Evolutionary conservation across 176 grass and related monocot species (phyloP), one percentile per base, ranked within the genome.

Genomic region (Oryza glumipatula): DNA sequence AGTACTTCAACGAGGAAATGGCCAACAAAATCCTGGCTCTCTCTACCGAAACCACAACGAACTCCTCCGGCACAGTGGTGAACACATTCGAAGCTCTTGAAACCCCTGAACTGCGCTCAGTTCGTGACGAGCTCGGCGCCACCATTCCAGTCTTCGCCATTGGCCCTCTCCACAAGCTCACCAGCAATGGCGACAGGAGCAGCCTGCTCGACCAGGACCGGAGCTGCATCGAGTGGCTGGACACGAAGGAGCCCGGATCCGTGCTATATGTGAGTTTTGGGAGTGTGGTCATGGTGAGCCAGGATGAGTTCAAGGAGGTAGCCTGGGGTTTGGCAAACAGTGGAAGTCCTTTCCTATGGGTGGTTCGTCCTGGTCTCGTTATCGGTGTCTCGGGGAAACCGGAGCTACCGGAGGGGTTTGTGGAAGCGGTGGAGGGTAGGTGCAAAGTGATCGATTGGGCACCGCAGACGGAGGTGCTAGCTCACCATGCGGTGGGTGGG

Each of bases 211-310:
- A 46, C 0, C 26, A 72, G 22, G 88, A 90, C 33, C 66, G 3
- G 0, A 78, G 23, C 23, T 82, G 88, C 78, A 56, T 90, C 19
- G 11, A 74, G 49, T 90, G 88, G 88, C 8, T 90, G 30, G 65
- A 90, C 28, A 19, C 51, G 17, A 67, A 90, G 15, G 28, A 21
- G 0, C 1, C 63, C 0, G 13, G 38, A 0, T 82, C 78, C 2
- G 88, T 90, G 21, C 28, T 90, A 2, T 86, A 90, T 36, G 83
- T 90, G 3, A 90, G 78, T 78, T 90, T 90, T 17, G 88, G 83
- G 8, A 86, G 83, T 41, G 10, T 86, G 1, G 28, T 17, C 19
- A 28, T 3, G 65, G 10, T 85, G 10, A 74, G 22, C 1, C 23
- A 44, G 9, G 26, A 72, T 3, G 83, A 78, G 3, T 72, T 86